A percentile compares a stretch with the other conserved stretches of the same genome.
Evolutionary conservation across 139 green algal species (phyloP).

Genomic region (Chlorella ohadii): DNA sequence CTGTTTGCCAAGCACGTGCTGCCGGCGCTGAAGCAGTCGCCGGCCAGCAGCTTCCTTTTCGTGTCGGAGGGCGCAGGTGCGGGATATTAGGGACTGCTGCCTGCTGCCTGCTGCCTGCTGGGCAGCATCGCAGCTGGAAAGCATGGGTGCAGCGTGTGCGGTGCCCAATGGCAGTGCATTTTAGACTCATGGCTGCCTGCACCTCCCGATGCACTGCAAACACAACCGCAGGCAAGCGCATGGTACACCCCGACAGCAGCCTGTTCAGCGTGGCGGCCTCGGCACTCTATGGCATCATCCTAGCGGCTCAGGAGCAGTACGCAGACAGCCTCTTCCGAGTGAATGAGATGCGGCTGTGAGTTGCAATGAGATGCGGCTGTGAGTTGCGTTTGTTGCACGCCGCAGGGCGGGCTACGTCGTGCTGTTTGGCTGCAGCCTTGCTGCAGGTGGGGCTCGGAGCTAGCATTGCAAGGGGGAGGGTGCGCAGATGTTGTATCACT

Average conservation of each 20-base stretch:
- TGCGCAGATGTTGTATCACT: no score
- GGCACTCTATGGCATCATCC: conserved; percentile 1
- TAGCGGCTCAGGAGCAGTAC: neutral
- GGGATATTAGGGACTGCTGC: neutral
- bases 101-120: neutral
- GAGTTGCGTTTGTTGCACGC: no score
- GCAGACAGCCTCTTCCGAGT: neutral
- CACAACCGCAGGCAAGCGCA: conserved; percentile 3
- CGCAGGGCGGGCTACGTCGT: no score
- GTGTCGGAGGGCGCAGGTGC: neutral
- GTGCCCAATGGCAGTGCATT: no score
- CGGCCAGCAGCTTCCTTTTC: conserved; percentile 1
- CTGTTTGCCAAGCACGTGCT: conserved; percentile 1
- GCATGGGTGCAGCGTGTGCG: no score
- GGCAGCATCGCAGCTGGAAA: no score
- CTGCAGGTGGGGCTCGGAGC: no score
- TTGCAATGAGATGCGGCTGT: no score
- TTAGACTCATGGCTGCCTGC: no score
- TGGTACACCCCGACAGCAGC: neutral
- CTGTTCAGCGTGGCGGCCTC: neutral
- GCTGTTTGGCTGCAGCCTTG: no score
- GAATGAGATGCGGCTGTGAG: conserved; percentile 6
- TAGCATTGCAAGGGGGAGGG: no score
- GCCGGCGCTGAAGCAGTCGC: neutral
- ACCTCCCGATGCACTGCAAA: no score